Conservation (phyloP, 2,329 filamentous ascomycete species). For the Akanthomyces muscarius region DNA sequence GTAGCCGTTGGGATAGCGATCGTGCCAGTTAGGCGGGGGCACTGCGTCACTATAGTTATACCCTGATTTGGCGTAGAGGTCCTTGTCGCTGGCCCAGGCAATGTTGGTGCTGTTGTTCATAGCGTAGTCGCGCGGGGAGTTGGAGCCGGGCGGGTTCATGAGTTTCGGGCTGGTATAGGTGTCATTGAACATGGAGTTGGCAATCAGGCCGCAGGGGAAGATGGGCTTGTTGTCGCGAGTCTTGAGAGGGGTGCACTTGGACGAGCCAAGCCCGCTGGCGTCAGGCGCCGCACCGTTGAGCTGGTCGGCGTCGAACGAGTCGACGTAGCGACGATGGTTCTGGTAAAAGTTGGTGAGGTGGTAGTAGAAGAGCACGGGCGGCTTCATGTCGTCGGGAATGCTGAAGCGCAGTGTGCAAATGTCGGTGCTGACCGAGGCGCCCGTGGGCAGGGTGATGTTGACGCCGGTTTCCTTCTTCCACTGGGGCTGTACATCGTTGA, state of each 20-base stretch:
- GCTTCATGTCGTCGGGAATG: slow-evolving; percentile 72
- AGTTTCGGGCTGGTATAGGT: slow-evolving; percentile 66
- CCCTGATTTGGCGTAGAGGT: slow-evolving; percentile 68
- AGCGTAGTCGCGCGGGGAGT: slow-evolving; percentile 52
- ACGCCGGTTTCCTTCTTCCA: slow-evolving; percentile 43
- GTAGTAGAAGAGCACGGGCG: slow-evolving; percentile 91
- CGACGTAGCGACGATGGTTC: slow-evolving; percentile 94
- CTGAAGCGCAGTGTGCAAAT: slow-evolving; percentile 74
- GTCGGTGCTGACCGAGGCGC: slow-evolving; percentile 35
- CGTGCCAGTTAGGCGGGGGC: slow-evolving; percentile 82
- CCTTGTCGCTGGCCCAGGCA: slow-evolving; percentile 79
- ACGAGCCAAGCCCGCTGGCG: slow-evolving; percentile 56
- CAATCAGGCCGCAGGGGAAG: slow-evolving; percentile 93
- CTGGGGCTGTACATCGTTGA: slow-evolving; percentile 30
- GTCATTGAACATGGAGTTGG: slow-evolving; percentile 97
- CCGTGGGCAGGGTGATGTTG: slow-evolving; percentile 35
- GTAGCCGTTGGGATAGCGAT: slow-evolving; percentile 68
- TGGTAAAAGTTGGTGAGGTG: slow-evolving; percentile 97
- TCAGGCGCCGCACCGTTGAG: slow-evolving; percentile 65
- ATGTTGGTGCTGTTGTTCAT: slow-evolving; percentile 76
- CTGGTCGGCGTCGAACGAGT: slow-evolving; percentile 80
- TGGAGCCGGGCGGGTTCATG: slow-evolving; percentile 45
- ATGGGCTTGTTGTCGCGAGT: slow-evolving; percentile 59
- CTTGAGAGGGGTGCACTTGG: slow-evolving; percentile 72
- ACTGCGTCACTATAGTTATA: slow-evolving; percentile 64